Evolutionary conservation across 2,329 filamentous ascomycete genomes (phyloP).

Genomic region (Aspergillus flavus): DNA sequence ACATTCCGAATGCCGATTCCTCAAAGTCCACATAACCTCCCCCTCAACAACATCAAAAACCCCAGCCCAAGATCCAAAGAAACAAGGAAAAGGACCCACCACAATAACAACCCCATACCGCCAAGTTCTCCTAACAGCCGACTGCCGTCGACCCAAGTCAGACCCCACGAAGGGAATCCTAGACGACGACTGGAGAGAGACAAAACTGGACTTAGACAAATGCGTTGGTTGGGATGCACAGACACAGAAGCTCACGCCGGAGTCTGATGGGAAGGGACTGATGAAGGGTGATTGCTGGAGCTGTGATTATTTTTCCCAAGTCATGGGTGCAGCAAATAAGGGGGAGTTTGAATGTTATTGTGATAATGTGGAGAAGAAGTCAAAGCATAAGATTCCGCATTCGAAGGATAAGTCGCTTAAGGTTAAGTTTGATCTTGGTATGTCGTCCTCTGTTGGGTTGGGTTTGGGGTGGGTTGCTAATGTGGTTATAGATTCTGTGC

Average conservation of each 20-base stretch:
- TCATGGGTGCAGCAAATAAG: not conserved
- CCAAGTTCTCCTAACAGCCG: not conserved
- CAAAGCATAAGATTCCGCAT: not conserved
- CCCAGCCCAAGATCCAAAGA: no score
- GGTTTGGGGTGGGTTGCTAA: not conserved
- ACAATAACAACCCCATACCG: not conserved
- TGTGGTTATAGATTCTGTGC: not conserved
- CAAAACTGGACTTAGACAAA: not conserved
- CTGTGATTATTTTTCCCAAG: not conserved
- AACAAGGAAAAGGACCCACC: no score
- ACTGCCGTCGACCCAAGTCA: not conserved
- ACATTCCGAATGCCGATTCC: not conserved
- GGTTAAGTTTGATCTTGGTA: not conserved
- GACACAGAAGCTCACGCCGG: not conserved
- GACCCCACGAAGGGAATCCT: no score
- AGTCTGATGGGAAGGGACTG: not conserved
- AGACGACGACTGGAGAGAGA: not conserved
- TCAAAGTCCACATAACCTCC: not conserved
- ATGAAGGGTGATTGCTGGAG: not conserved
- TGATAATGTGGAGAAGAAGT: not conserved
- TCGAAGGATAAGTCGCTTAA: not conserved
- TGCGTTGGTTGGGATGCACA: not conserved
- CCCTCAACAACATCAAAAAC: not conserved
- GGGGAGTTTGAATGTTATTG: not conserved
- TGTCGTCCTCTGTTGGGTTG: not conserved